Base-by-base conservation (phyloP, 768 basidiomycete genomes). In the Leucogyrophana mollusca region DNA sequence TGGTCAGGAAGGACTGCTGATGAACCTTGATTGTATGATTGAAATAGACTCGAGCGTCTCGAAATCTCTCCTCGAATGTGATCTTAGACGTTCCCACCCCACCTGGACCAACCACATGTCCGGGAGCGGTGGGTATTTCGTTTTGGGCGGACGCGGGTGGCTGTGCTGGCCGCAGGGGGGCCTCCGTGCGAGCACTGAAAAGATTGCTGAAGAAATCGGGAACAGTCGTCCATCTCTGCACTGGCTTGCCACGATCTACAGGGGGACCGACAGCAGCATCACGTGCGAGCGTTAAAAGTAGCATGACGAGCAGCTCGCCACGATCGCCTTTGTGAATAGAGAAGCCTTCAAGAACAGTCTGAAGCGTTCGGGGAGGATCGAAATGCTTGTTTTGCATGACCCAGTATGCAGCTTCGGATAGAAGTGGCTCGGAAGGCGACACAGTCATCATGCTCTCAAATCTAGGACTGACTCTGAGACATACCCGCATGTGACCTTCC, bases 21-120 rank as follows among this genome's bases (percentile, higher is more conserved):
- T 55, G 30, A 22, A 60, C 48, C 42, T 64, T 63, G 54, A 67
- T 52, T 40, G 65, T 62, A 46, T 68, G 64, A 41, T 56, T 68
- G 56, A 66, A 66, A 47, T 65, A 56, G 34, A 65, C 52, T 2
- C 33, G 34, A 4, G 51, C 42, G 10, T 56, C 38, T 4, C 20
- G 35, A 47, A 66, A 65, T 11, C 50, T 56, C 36, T 38, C 17
- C 8, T 17, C 7, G 21, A 22, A 30, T 13, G 27, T 30, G 13
- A 30, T 30, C 13, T 13, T 6, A 30, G 27, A 30, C 27, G 27
- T 7, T 30, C 7, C 13, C 7, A 30, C 27, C 13, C 27, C 27
- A 13, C 13, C 13, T 30, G 27, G 27, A 6, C 27, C 27, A 30
- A 30, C 27, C 27, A 30, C 27, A 6, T 30, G 27, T 30, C 27